These are phyloP conservation scores for Phytophthora foliorum DNA, from an alignment of 352 stramenopile genomes.

Conservation along the genomic window DNA sequence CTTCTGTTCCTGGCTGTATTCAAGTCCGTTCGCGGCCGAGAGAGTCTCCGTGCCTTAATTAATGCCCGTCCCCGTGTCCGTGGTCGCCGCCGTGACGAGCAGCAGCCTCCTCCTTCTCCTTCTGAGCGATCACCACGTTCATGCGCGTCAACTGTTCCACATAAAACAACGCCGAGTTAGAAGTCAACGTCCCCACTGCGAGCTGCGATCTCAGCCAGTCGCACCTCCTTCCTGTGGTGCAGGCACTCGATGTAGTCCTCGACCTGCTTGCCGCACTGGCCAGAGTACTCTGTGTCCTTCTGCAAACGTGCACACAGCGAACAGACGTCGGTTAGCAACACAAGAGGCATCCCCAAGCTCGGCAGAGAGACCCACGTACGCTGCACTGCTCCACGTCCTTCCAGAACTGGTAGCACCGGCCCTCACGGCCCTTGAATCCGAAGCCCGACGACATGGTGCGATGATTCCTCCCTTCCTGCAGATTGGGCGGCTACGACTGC, in stretches of 20 bases:
- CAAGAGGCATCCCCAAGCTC: conserved; percentile 5
- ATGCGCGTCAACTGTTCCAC: conserved; percentile 76
- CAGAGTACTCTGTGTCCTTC: conserved; percentile 86
- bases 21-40: not conserved
- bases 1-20: conserved; percentile 7
- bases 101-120: conserved; percentile 77
- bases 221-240: conserved; percentile 95
- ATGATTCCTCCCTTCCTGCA: conserved; percentile 15
- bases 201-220: not conserved
- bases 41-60: conserved; percentile 34
- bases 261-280: conserved; percentile 86
- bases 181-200: not conserved
- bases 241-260: conserved; percentile 97
- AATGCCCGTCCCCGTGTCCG: conserved; percentile 53
- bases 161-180: not conserved
- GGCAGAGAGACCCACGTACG: conserved; percentile 79
- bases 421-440: conserved; percentile 93
- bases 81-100: conserved; percentile 51
- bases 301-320: conserved; percentile 43
- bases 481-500: conserved; percentile 27
- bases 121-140: conserved; percentile 85
- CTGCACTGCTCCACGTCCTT: conserved; percentile 95
- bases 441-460: conserved; percentile 94
- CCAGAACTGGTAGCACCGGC: conserved; percentile 96
- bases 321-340: conserved; percentile 1